Evolutionary conservation across 2,329 filamentous ascomycete genomes (phyloP).

Genomic region (Penicillium palitans): DNA sequence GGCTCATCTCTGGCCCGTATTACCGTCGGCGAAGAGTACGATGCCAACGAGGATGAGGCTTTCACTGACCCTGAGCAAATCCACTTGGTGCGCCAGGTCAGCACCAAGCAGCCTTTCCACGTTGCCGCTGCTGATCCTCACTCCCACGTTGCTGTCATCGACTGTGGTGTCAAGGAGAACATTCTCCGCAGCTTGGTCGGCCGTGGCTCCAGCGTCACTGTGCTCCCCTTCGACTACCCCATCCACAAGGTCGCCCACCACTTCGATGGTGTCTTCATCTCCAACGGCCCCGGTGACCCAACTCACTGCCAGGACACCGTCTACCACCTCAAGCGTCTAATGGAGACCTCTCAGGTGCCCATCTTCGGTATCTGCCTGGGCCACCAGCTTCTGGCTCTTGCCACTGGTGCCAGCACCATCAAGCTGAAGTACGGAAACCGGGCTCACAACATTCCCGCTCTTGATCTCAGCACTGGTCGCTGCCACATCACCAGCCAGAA

Average conservation of each 20-base stretch:
- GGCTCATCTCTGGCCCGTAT: slow-evolving; percentile 95
- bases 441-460: slow-evolving; percentile 94
- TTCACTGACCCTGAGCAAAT: slow-evolving; percentile 95
- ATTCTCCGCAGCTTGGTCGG: slow-evolving; percentile 91
- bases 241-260: slow-evolving; percentile 98
- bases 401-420: slow-evolving; percentile 82
- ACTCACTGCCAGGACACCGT: slow-evolving; percentile 95
- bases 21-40: slow-evolving; percentile 94
- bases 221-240: slow-evolving; percentile 94
- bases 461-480: slow-evolving; percentile 91
- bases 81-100: slow-evolving; percentile 93
- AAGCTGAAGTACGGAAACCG: slow-evolving; percentile 99
- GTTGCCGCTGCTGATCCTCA: slow-evolving; percentile 80
- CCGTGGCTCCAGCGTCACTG: slow-evolving; percentile 87
- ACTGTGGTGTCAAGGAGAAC: slow-evolving; percentile 99
- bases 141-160: slow-evolving; percentile 89
- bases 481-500: slow-evolving; percentile 99
- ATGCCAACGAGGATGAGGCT: slow-evolving; percentile 95
- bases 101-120: slow-evolving; percentile 97
- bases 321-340: slow-evolving; percentile 85
- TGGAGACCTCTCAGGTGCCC: slow-evolving; percentile 86
- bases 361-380: slow-evolving; percentile 98
- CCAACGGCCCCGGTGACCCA: slow-evolving; percentile 96
- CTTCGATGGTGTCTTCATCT: slow-evolving; percentile 98
- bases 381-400: slow-evolving; percentile 91